Base-by-base conservation (phyloP, 2,329 filamentous ascomycete genomes). In the Elsinoe necatrix region DNA sequence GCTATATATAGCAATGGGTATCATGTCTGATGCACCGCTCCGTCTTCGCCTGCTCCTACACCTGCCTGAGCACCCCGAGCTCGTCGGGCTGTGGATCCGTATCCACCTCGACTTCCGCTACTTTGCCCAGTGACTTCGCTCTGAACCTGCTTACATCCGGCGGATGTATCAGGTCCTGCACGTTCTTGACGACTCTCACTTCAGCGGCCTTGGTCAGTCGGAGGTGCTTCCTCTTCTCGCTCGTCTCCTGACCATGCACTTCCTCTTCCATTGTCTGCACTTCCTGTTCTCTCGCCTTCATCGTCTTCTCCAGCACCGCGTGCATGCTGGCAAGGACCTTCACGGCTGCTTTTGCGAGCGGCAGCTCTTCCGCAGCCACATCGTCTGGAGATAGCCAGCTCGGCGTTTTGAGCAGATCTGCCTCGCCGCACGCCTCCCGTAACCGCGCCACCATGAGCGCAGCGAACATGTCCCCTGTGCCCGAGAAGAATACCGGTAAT, bases 401-500 rank as follows among this genome's bases (percentile, higher is more conserved):
- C 4, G 74, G 71, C 1, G 72, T 80, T 6, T 74, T 68, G 14
- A 76, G 71, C 3, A 95, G 72, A 61, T 67, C 67, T 0, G 74
- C 73, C 2, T 72, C 72, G 54, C 75, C 71, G 1, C 89, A 86
- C 23, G 89, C 90, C 75, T 97, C 89, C 58, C 92, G 85, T 66
- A 98, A 83, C 27, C 92, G 84, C 39, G 88, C 88, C 1, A 95
- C 83, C 67, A 89, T 90, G 45, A 98, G 78, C 6, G 92, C 92
- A 27, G 90, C 92, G 68, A 98, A 97, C 92, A 98, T 96, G 74
- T 98, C 93, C 47, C 93, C 93, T 0, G 95, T 97, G 39, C 93
- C 93, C 64, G 87, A 90, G 73, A 97, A 98, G 77, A 93, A 95
- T 72, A 90, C 88, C 67, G 95, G 87, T 59, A 96, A 84, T 25